Conservation (phyloP, 148 eudicot genomes). For the Rhododendron vialii region DNA sequence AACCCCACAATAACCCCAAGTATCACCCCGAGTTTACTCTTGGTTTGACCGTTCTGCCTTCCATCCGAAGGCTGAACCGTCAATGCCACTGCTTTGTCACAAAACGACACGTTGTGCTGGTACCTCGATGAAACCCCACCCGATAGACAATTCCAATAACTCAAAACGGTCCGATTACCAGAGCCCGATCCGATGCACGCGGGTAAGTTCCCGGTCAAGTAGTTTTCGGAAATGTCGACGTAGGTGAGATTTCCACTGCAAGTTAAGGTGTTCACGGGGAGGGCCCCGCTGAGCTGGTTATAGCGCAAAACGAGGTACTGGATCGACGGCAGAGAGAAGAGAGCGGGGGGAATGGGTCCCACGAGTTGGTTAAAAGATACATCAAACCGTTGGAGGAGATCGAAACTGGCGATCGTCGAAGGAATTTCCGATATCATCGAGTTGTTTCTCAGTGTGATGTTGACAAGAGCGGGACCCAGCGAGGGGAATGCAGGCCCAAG, state of each 20-base stretch:
- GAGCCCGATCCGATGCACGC: conserved; percentile 48
- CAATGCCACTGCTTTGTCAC: conserved; percentile 51
- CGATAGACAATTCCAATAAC: conserved; percentile 64
- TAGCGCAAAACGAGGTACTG: conserved; percentile 53
- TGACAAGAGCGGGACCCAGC: conserved; percentile 41
- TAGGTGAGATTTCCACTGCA: conserved; percentile 50
- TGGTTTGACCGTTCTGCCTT: conserved; percentile 16
- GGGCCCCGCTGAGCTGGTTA: conserved; percentile 68
- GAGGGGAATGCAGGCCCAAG: conserved; percentile 71
- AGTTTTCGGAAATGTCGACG: conserved; percentile 73
- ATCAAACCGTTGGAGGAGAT: conserved; percentile 52
- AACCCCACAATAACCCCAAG: conserved; percentile 61
- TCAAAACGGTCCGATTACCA: conserved; percentile 39
- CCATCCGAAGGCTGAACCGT: conserved; percentile 60
- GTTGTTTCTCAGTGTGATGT: conserved; percentile 48
- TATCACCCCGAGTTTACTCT: conserved; percentile 49
- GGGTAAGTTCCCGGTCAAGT: conserved; percentile 63
- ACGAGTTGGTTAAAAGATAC: conserved; percentile 57
- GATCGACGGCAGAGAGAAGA: conserved; percentile 53
- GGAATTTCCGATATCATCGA: conserved; percentile 63
- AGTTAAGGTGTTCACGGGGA: conserved; percentile 27
- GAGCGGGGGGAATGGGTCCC: conserved; percentile 58
- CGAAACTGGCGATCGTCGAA: conserved; percentile 25
- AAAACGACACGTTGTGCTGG: conserved; percentile 49
- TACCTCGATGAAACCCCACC: conserved; percentile 28